Evolutionary conservation across 2,329 filamentous ascomycete genomes (phyloP), one percentile per base, ranked within the genome.

Genomic region (Alternaria angustiovoidea): DNA sequence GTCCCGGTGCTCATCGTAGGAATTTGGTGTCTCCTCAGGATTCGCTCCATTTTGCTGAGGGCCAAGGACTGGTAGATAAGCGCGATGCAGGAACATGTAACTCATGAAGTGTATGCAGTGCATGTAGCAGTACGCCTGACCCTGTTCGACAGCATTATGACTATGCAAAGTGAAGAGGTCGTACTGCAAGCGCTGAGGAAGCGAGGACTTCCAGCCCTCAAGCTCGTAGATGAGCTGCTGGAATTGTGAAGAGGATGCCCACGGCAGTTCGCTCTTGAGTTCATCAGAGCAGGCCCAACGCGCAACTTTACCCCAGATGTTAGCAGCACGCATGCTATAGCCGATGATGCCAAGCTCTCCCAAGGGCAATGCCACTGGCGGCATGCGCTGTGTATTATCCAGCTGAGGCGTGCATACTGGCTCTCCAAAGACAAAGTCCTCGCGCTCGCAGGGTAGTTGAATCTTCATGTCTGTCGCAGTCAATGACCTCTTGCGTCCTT

Each of bases 61-160:
- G 0, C 76, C 78, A 1, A 79, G 72, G 7, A 78, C 76, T 0
- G 78, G 78, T 9, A 80, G 63, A 61, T 80, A 79, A 26, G 77
- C 76, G 18, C 78, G 77, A 51, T 79, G 75, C 16, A 80, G 71
- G 58, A 80, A 80, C 78, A 80, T 80, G 62, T 74, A 72, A 54
- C 73, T 75, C 78, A 80, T 80, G 58, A 80, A 80, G 59, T 79
- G 72, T 48, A 80, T 80, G 61, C 75, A 73, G 60, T 79, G 78
- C 78, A 79, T 80, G 63, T 80, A 80, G 64, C 74, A 77, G 62
- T 75, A 80, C 5, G 77, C 78, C 53, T 80, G 78, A 14, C 78
- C 78, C 53, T 79, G 77, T 24, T 80, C 77, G n/a, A 79, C 72
- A 7, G 78, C 78, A 48, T 79, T 80, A 67, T 80, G 78, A 22